phyloP scores from a whole-genome alignment of 257 asterid species.

The Buddleja alternifolia region DNA sequence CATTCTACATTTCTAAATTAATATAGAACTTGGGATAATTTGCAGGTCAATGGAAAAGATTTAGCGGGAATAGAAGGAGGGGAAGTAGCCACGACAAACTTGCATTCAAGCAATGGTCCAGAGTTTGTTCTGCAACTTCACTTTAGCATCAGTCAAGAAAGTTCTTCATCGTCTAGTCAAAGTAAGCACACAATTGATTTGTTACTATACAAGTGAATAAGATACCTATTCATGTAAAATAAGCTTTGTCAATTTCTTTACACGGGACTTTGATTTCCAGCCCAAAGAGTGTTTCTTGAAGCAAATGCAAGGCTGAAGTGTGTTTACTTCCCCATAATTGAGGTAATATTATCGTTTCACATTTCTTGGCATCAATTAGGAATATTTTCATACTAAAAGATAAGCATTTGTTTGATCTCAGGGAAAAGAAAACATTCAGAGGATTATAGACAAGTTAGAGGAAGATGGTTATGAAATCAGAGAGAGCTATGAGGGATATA shows the following conservation, averaged over 20 bases:
- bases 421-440: slow-evolving; percentile 68
- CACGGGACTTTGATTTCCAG: slow-evolving; percentile 37
- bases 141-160: slow-evolving; percentile 35
- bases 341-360: slow-evolving; percentile 40
- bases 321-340: slow-evolving; percentile 63
- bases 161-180: slow-evolving; percentile 29
- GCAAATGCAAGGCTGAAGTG: slow-evolving; percentile 82
- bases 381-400: background rate
- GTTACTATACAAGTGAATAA: background rate
- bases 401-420: slow-evolving; percentile 37
- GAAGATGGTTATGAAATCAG: slow-evolving; percentile 47
- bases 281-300: slow-evolving; percentile 35
- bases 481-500: slow-evolving; percentile 58
- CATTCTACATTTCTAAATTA: background rate
- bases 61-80: slow-evolving; percentile 63
- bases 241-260: slow-evolving; percentile 10
- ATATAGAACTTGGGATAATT: slow-evolving; percentile 15
- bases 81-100: slow-evolving; percentile 69
- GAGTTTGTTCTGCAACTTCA: slow-evolving; percentile 57
- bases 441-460: slow-evolving; percentile 46
- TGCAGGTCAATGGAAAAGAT: slow-evolving; percentile 67
- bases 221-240: slow-evolving; percentile 1
- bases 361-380: slow-evolving; percentile 16
- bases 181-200: slow-evolving; percentile 41
- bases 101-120: slow-evolving; percentile 64